Evolutionary conservation across 1,284 basidiomycete species (phyloP), one percentile per base, ranked within the genome.

Genomic region (Ustilago tritici): DNA sequence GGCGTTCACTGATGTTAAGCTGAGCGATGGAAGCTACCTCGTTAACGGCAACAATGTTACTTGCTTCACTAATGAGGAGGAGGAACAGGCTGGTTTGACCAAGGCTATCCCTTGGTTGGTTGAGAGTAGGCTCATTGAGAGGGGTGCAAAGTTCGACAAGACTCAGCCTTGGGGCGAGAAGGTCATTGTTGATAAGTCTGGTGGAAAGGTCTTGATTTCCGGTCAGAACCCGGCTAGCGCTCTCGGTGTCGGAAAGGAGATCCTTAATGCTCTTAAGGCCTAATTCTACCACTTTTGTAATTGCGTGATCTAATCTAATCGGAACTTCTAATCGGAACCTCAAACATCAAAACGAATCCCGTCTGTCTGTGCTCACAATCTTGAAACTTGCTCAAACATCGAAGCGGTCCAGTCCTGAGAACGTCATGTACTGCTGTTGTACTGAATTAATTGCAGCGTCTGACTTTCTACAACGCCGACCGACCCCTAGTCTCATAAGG

Each of bases 21-120:
- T 83, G 28, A 64, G 62, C 40, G 67, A 73, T 43, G 80, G 80
- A 46, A 62, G 61, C n/a, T 82, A 80, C 65, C 66, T 83, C 43
- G 65, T 93, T 81, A 88, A 88, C 14, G 92, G 90, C 40, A 89
- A 88, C 65, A 81, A 87, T 19, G 88, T 88, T 49, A 93, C 92
- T 0, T 90, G 89, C 31, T 93, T 94, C 87, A 91, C 92, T 63
- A 91, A 93, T 84, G 86, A 80, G 1, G 93, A 93, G 82, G 92
- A 93, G 82, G 88, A 90, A 55, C 82, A 88, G 64, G 85, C 87
- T 15, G 87, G 86, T 14, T 52, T 77, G 17, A 76, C 74, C 8
- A 79, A 85, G 80, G 88, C 88, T 41, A 82, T 93, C 50, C 92
- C 92, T 0, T 93, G 93, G 89, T 87, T 91, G 14, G 87, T 92